Percentiles rank a stretch among this genome's conserved stretches.
Evolutionary conservation across 2,329 filamentous ascomycete species (phyloP).

Genomic region (Cephalotrichum gorgonifer): DNA sequence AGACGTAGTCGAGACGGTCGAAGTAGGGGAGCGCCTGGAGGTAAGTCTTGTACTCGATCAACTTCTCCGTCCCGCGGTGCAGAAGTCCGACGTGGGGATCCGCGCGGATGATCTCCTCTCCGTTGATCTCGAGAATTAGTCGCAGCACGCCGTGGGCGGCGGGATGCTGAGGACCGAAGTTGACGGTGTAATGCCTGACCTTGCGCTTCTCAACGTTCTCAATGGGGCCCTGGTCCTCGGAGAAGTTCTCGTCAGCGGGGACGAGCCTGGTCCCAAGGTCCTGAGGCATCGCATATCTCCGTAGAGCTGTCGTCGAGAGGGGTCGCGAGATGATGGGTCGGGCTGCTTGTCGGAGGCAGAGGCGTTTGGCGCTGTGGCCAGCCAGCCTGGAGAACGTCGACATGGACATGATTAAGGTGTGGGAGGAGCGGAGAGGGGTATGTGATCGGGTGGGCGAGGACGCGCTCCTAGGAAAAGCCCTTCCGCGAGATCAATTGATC

Average conservation of each 20-base stretch:
- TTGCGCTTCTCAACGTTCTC: constrained; percentile 57
- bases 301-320: constrained; percentile 55
- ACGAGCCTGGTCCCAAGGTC: constrained; percentile 51
- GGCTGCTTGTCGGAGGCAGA: constrained; percentile 42
- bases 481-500: constrained; percentile 3
- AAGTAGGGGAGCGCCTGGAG: constrained; percentile 97
- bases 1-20: constrained; percentile 96
- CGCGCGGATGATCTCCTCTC: constrained; percentile 92
- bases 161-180: constrained; percentile 97
- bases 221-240: constrained; percentile 30
- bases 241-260: constrained; percentile 48
- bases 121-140: constrained; percentile 93
- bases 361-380: constrained; percentile 58
- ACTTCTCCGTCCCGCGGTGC: constrained; percentile 95
- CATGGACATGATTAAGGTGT: constrained; percentile 49
- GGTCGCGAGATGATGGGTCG: constrained; percentile 32
- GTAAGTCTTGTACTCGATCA: constrained; percentile 99
- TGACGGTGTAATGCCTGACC: constrained; percentile 98
- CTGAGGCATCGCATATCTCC: constrained; percentile 46
- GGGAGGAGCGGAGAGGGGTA: constrained; percentile 12
- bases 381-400: constrained; percentile 59
- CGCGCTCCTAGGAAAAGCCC: constrained; percentile 1
- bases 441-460: constrained; percentile 1
- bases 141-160: constrained; percentile 97
- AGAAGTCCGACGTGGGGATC: constrained; percentile 95